A percentile compares a stretch with the other conserved stretches of the same genome.
These are phyloP conservation scores for Oropetium thomaeum DNA, from an alignment of 176 grass and related monocot genomes.

Conservation along the genomic window DNA sequence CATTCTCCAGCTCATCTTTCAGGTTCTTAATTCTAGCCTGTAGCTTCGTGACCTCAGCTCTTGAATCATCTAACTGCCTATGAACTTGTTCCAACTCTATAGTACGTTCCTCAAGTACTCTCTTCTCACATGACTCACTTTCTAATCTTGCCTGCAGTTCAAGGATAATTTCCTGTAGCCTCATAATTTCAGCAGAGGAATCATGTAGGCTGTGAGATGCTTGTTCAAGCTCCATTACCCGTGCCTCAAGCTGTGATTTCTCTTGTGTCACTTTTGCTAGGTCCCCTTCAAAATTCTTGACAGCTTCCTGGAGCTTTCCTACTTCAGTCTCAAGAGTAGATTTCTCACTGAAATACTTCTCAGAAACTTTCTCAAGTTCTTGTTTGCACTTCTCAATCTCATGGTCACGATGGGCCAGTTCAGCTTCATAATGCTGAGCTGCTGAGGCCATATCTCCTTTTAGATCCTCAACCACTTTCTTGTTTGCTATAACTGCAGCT, in stretches of 20 bases:
- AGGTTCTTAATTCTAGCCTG: slow-evolving; percentile 42
- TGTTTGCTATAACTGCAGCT: slow-evolving; percentile 44
- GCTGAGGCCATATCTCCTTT: slow-evolving; percentile 47
- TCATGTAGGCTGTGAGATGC: slow-evolving; percentile 43
- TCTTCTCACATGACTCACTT: slow-evolving; percentile 49
- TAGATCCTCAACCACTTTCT: slow-evolving; percentile 51
- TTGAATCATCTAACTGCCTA: slow-evolving; percentile 48
- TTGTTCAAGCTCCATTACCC: slow-evolving; percentile 49
- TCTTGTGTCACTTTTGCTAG: slow-evolving; percentile 38
- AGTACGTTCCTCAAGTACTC: slow-evolving; percentile 49
- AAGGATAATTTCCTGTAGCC: slow-evolving; percentile 44
- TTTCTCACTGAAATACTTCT: slow-evolving; percentile 54
- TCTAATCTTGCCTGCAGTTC: slow-evolving; percentile 55
- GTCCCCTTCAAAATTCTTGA: slow-evolving; percentile 45
- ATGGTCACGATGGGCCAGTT: slow-evolving; percentile 43
- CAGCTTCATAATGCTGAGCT: slow-evolving; percentile 44
- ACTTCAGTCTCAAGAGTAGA: slow-evolving; percentile 52
- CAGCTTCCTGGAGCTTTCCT: slow-evolving; percentile 34
- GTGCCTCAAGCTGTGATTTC: slow-evolving; percentile 50
- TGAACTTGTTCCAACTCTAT: slow-evolving; percentile 45
- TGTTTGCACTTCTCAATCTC: slow-evolving; percentile 52
- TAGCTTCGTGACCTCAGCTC: slow-evolving; percentile 26
- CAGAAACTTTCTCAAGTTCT: slow-evolving; percentile 44
- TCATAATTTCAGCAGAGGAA: slow-evolving; percentile 32
- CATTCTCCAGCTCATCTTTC: slow-evolving; percentile 46